Base-by-base conservation (phyloP, 2,329 filamentous ascomycete genomes). In the Ascochyta rabiei region DNA sequence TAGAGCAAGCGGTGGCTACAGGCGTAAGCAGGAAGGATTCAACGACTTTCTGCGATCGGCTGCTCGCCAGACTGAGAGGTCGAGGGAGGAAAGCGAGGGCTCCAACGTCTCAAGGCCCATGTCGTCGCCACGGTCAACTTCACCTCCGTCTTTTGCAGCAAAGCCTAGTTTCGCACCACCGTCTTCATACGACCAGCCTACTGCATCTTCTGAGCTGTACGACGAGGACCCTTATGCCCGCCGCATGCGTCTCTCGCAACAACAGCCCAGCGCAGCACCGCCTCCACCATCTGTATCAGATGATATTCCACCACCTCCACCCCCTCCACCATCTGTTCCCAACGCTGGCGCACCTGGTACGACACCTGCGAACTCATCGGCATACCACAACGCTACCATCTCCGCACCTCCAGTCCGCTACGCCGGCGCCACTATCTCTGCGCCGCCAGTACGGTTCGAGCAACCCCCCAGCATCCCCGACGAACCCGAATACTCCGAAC, bases 381-480 rank as follows among this genome's bases (percentile, higher is more conserved):
- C 33, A 4, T 80, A 62, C 42, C 61, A 65, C 52, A 62, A 58
- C 37, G 79, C 83, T 10, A 87, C 85, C 7, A 93, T 96, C 70
- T 90, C 90, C 37, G 85, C 88, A 37, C 88, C 89, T 0, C 90
- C 92, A 1, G 85, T 96, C 10, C 88, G 87, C 60, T 96, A 96
- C 74, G 57, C 62, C 16, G 81, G 59, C 23, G 79, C 83, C 16
- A 87, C 85, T n/a, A 93, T 96, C 71, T 90, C 90, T 35, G 85
- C 88, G 41, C 88, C 89, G 1, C 91, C 92, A 3, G 85, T 96
- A 9, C 88, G 87, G 62, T 96, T 96, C 73, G 81, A 66, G 43
- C 64, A 51, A 33, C 60, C 60, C 15, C 59, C 61, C 13, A 59
- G 63, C 18, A 47, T 18, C 19, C 43, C 60, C 21, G 48, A 60